Evolutionary conservation across 805 yeast species (phyloP), one percentile per base, ranked within the genome.

Genomic region (Phaffomyces antillensis): DNA sequence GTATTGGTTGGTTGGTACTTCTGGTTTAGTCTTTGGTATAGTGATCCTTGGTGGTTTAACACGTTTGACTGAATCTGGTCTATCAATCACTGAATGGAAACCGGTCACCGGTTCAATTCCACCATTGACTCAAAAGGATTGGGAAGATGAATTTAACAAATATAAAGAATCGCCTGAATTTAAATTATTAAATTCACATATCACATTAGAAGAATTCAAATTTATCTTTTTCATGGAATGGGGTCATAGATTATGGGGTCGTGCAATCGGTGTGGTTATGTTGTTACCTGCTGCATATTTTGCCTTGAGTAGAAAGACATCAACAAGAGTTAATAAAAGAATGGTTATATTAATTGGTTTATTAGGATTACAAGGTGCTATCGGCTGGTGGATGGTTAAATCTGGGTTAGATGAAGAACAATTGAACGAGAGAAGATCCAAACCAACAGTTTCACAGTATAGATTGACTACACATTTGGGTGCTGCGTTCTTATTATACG

Each of bases 371-470:
- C 99, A 93, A 70, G 99, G 99, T 43, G 85, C 83, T 43, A 83
- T 93, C 53, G 99, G 99, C 30, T 93, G 99, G 99, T 93, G 99
- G 99, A 93, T 93, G 99, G 99, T 93, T 42, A 81, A 86, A 57
- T 87, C 96, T 10, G 99, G 99, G 28, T 73, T 93, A 45, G 95
- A 89, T 60, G 84, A 83, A 58, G 75, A 82, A 37, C 83, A 83
- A 58, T 69, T 93, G 40, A 76, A 75, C 20, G 89, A 83, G 52
- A 76, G 96, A 61, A 84, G 77, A 39, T 81, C 96, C 1, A 95
- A 91, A 60, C 99, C 99, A n/a, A 88, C 99, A 0, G 99, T 93
- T 3, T 86, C 96, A 6, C 98, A 87, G 60, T 93, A 93, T 61
- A 77, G 99, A 63, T 72, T 93, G 43, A 89, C 98, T 2, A 82